A percentile compares a stretch with the other conserved stretches of the same genome.
Evolutionary conservation across 2,329 filamentous ascomycete species (phyloP).

Genomic region (Phialophora expanda): DNA sequence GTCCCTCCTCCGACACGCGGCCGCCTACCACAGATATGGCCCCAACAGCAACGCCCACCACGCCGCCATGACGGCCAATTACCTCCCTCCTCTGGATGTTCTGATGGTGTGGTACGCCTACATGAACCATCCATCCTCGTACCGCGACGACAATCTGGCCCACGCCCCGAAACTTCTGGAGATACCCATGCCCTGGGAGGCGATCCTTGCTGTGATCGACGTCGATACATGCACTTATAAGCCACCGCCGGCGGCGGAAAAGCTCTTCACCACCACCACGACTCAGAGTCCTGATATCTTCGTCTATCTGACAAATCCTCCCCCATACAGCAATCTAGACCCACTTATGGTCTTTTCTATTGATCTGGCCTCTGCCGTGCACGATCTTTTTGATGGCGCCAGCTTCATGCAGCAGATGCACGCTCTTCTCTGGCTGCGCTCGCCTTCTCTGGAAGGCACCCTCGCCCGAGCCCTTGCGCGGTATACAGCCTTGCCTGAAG

Average conservation of each 20-base stretch:
- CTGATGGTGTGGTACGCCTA: constrained; percentile 36
- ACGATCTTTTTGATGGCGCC: constrained; percentile 11
- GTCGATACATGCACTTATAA: constrained; percentile 26
- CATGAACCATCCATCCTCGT: constrained; percentile 28
- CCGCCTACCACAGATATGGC: constrained; percentile 28
- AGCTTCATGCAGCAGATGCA: constrained; percentile 25
- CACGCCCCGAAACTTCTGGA: constrained; percentile 22
- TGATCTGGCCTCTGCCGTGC: constrained; percentile 26
- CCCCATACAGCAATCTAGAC: constrained; percentile 26
- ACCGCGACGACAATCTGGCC: constrained; percentile 12
- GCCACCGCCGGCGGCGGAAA: constrained; percentile 26
- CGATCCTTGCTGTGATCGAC: constrained; percentile 30
- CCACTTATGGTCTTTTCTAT: constrained; percentile 15
- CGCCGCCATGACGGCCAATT: constrained; percentile 27
- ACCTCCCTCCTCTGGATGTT: constrained; percentile 36
- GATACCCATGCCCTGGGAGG: constrained; percentile 32
- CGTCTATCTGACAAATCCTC: constrained; percentile 29
- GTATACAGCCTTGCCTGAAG: constrained; percentile 16
- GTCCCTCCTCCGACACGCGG: constrained; percentile 27
- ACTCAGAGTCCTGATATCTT: constrained; percentile 33
- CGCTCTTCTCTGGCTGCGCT: constrained; percentile 32
- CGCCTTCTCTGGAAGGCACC: constrained; percentile 28
- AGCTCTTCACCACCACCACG: constrained; percentile 30
- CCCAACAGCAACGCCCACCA: constrained; percentile 12
- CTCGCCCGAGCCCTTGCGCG: constrained; percentile 21